Evolutionary conservation across 2,329 filamentous ascomycete genomes (phyloP).

Genomic region (Parasarocladium wereldwijsianum): DNA sequence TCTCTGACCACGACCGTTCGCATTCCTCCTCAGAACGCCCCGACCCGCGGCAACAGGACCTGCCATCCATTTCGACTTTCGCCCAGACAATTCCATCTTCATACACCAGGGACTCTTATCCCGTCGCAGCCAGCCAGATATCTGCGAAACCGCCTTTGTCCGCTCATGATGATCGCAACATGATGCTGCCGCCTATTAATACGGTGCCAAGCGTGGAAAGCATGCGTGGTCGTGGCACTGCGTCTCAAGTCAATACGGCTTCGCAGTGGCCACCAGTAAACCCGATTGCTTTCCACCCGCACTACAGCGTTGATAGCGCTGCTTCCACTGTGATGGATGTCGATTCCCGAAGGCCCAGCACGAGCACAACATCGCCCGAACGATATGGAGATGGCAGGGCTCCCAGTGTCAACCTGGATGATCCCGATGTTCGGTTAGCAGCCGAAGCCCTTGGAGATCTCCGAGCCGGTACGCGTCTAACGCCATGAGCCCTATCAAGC

Average conservation of each 20-base stretch:
- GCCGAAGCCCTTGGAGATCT: slow-evolving; percentile 65
- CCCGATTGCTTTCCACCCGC: slow-evolving; percentile 17
- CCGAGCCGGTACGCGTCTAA: slow-evolving; percentile 49
- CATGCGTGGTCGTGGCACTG: slow-evolving; percentile 8
- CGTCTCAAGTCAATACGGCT: slow-evolving; percentile 8
- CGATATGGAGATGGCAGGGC: slow-evolving; percentile 27
- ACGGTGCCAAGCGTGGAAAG: slow-evolving; percentile 17
- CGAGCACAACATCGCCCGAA: slow-evolving; percentile 30
- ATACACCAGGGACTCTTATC: background rate
- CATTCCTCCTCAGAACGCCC: background rate
- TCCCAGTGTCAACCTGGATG: slow-evolving; percentile 43
- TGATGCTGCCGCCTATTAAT: slow-evolving; percentile 21
- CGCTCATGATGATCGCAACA: slow-evolving; percentile 13
- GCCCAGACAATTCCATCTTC: background rate
- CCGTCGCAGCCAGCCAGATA: background rate
- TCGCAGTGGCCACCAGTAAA: slow-evolving; percentile 34
- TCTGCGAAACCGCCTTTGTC: slow-evolving; percentile 7
- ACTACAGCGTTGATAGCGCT: slow-evolving; percentile 27
- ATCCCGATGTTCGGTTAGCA: slow-evolving; percentile 53
- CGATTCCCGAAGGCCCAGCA: slow-evolving; percentile 25
- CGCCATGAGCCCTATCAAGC: no score
- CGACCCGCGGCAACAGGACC: slow-evolving; percentile 1
- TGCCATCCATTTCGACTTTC: background rate
- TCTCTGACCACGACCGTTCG: no score
- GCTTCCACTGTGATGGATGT: slow-evolving; percentile 29